Evolutionary conservation across 805 yeast species (phyloP), one percentile per base, ranked within the genome.

Genomic region (Candida sanyiensis): DNA sequence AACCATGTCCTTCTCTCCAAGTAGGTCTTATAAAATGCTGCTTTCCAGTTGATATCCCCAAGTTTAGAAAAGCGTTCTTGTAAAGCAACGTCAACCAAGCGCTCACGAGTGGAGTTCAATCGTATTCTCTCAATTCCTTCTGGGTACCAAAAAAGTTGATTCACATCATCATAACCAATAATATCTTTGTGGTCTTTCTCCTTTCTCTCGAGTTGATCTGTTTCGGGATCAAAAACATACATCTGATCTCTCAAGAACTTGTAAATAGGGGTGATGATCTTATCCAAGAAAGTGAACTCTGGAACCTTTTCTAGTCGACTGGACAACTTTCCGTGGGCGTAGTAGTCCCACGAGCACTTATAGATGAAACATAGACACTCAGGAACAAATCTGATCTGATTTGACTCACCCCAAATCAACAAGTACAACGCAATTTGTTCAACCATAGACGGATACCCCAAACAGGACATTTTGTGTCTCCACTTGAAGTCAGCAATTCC

Each of bases 371-470:
- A 86, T 17, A 87, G 56, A 52, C 94, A 85, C 55, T 87, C 96
- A 0, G 96, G 96, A 72, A 87, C 74, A 51, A 83, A 88, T 44
- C 96, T 67, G 1, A 85, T 56, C 49, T 86, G 89, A 52, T 84
- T 85, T 0, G 95, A 88, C 57, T 87, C 96, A 0, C 95, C 95
- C 96, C 96, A 87, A 47, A 85, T 75, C 46, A 85, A 59, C 12
- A 87, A 64, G 51, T 80, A 88, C 8, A 87, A 57, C 0, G 84
- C 80, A 9, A 87, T 49, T 46, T 87, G 95, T 20, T 70, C 64
- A 5, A 76, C 64, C 43, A 75, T 67, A 37, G 79, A 81, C 12
- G 62, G 59, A 2, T 79, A 64, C 0, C 72, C 50, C 33, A 73
- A 58, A 0, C 59, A 51, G 20, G 66, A 63, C 80, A 77, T 75